phyloP scores from a whole-genome alignment of 129 eudicot species.

The Daucus carota region DNA sequence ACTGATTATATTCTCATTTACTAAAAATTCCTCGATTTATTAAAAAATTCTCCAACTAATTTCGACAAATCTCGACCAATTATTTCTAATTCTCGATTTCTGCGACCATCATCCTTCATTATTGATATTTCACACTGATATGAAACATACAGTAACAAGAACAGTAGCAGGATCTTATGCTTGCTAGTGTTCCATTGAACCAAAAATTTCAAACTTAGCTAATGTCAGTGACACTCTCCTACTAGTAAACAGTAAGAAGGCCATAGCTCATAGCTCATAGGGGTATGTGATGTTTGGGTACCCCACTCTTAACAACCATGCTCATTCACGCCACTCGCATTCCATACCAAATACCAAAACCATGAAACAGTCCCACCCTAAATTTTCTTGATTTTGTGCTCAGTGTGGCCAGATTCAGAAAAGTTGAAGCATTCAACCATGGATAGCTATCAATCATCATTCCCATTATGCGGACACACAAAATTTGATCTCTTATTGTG shows the following conservation, averaged over 20 bases:
- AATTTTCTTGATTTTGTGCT: not conserved
- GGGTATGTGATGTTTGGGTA: not conserved
- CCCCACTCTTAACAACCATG: not conserved
- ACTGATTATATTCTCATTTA: too few relatives aligned
- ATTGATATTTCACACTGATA: not conserved
- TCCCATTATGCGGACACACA: not conserved
- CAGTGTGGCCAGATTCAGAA: not conserved
- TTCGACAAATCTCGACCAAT: too few relatives aligned
- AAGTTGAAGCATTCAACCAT: constrained; percentile 4
- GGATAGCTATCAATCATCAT: constrained; percentile 1
- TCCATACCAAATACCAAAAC: not conserved
- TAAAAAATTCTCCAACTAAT: too few relatives aligned
- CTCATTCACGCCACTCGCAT: not conserved
- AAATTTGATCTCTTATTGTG: not conserved
- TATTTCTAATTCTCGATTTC: too few relatives aligned
- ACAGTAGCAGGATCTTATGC: not conserved
- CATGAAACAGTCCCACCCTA: not conserved
- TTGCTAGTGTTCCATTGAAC: not conserved
- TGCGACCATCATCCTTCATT: too few relatives aligned
- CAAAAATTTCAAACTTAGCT: not conserved
- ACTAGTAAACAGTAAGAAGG: not conserved
- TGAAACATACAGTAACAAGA: not conserved
- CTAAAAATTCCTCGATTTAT: too few relatives aligned
- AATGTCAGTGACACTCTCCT: not conserved
- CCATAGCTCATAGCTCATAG: not conserved